These are phyloP conservation scores for Serendipita sp. DNA, from an alignment of 768 basidiomycete species.

Conservation along the genomic window DNA sequence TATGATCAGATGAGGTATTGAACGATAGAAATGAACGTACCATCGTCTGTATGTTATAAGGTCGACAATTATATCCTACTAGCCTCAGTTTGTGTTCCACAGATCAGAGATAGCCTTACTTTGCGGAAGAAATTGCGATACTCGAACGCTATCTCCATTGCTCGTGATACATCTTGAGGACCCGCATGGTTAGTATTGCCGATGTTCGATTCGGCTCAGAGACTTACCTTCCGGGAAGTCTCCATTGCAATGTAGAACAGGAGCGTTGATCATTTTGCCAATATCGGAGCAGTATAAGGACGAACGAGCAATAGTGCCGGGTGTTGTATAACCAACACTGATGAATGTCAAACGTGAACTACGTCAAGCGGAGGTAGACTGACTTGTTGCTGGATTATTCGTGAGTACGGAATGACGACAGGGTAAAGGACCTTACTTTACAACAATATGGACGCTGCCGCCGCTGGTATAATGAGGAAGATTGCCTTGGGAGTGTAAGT, in stretches of 20 bases:
- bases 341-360: neutral
- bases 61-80: constrained; percentile 71
- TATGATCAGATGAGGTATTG: neutral
- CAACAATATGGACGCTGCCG: constrained; percentile 79
- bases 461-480: constrained; percentile 85
- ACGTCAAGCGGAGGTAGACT: neutral
- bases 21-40: constrained; percentile 21
- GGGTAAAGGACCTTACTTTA: constrained; percentile 46
- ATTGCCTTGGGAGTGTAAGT: constrained; percentile 34
- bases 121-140: constrained; percentile 80
- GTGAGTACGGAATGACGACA: neutral
- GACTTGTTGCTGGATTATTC: constrained; percentile 19
- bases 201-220: neutral
- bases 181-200: constrained; percentile 15
- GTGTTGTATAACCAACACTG: constrained; percentile 87
- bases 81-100: neutral
- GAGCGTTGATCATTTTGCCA: constrained; percentile 81
- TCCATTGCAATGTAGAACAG: constrained; percentile 81
- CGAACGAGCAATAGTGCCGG: constrained; percentile 67
- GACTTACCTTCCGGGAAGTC: constrained; percentile 65
- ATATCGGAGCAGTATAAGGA: constrained; percentile 78
- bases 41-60: constrained; percentile 77
- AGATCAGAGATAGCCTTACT: constrained; percentile 19
- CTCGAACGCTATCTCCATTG: constrained; percentile 75
- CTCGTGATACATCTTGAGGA: constrained; percentile 51